Percentiles rank a stretch among this genome's conserved stretches.
phyloP scores from a whole-genome alignment of 441 rosid genomes.

The Daphne laureola region DNA sequence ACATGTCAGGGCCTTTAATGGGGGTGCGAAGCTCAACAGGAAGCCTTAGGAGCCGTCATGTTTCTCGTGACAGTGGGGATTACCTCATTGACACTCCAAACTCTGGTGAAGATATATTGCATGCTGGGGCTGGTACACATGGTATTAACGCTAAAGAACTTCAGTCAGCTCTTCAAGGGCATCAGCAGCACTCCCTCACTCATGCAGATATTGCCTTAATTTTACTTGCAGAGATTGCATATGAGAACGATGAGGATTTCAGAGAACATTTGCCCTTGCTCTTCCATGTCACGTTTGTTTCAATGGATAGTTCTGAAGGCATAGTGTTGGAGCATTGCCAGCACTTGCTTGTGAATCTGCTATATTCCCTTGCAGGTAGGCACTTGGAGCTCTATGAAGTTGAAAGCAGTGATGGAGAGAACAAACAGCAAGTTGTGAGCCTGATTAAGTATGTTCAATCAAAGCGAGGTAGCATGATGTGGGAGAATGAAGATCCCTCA shows the following conservation, averaged over 20 bases:
- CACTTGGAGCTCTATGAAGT: constrained; percentile 97
- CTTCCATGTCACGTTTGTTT: constrained; percentile 96
- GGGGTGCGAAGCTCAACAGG: constrained; percentile 98
- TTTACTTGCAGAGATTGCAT: constrained; percentile 94
- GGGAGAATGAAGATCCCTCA: constrained; percentile 98
- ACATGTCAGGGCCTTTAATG: constrained; percentile 96
- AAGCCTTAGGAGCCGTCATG: constrained; percentile 92
- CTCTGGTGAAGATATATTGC: constrained; percentile 88
- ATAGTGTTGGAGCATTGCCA: constrained; percentile 99
- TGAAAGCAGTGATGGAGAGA: constrained; percentile 92
- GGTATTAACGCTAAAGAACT: constrained; percentile 96
- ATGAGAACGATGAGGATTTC: constrained; percentile 98
- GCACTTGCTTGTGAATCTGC: constrained; percentile 88
- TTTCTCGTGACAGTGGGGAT: constrained; percentile 97
- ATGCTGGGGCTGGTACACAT: constrained; percentile 60
- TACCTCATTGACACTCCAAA: constrained; percentile 93
- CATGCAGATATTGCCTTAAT: constrained; percentile 98
- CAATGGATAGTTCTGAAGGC: constrained; percentile 99
- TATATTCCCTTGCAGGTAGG: constrained; percentile 97
- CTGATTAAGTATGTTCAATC: constrained; percentile 97
- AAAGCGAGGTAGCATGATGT: constrained; percentile 99
- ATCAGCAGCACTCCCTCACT: constrained; percentile 96
- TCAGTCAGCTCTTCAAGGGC: constrained; percentile 96
- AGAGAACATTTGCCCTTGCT: constrained; percentile 97
- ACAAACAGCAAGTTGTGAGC: constrained; percentile 96